Evolutionary conservation across 1,284 basidiomycete genomes (phyloP).

Genomic region (Cystobasidium slooffiae): DNA sequence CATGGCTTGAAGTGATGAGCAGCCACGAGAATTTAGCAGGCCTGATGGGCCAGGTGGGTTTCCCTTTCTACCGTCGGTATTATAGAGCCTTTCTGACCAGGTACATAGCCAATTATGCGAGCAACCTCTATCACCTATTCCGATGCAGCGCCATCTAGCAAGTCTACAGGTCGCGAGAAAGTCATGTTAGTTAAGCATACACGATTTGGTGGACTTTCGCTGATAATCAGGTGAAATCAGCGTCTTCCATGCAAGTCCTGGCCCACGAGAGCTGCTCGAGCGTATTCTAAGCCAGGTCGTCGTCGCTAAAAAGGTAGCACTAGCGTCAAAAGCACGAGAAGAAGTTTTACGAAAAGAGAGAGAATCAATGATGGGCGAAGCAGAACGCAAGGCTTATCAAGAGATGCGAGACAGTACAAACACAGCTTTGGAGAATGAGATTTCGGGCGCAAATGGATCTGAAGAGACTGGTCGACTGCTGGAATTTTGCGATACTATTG

Average conservation of each 20-base stretch:
- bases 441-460: constrained; percentile 69
- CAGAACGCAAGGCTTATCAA: not conserved
- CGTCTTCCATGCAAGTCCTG: constrained; percentile 82
- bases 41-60: constrained; percentile 74
- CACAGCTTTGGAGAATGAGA: constrained; percentile 68
- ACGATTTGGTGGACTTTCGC: not conserved
- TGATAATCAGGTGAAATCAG: constrained; percentile 56
- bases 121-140: constrained; percentile 22
- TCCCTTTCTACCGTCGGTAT: too few relatives aligned
- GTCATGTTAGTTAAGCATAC: constrained; percentile 21
- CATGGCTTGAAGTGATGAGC: constrained; percentile 70
- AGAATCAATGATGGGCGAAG: constrained; percentile 22
- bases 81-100: not conserved
- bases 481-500: constrained; percentile 75
- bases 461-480: constrained; percentile 61
- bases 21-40: constrained; percentile 85
- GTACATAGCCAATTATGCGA: constrained; percentile 34
- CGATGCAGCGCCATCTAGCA: not conserved
- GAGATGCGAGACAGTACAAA: constrained; percentile 53
- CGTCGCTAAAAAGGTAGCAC: constrained; percentile 80
- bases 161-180: constrained; percentile 19
- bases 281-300: constrained; percentile 84
- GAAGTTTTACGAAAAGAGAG: constrained; percentile 16
- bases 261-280: constrained; percentile 85
- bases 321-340: constrained; percentile 65